Evolutionary conservation across 2,329 filamentous ascomycete species (phyloP), one percentile per base, ranked within the genome.

Genomic region (Ophiocordyceps unilateralis): DNA sequence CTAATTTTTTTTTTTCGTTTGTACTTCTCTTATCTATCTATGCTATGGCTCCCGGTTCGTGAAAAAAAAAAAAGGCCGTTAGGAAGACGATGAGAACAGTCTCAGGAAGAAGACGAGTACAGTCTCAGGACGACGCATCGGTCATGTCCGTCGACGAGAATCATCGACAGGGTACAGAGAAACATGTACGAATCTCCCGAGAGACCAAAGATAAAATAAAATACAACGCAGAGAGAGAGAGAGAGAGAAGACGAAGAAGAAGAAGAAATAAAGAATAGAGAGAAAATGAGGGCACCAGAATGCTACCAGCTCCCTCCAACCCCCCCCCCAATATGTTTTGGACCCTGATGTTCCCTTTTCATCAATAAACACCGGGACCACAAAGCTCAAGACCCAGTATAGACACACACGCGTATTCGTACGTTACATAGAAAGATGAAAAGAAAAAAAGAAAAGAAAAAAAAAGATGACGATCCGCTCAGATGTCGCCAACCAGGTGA

Each of bases 371-470:
- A 8, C 24, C 2, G 24, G 12, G 9, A 26, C 24, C 24, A n/a
- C n/a, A n/a, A 9, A 26, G 24, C 24, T 12, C 24, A 12, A 26
- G 24, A 26, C 24, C n/a, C n/a, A 30, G 8, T 11, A 30, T 9
- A 28, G n/a, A 30, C 12, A 30, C 14, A 30, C 28, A 28, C 26
- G n/a, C n/a, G n/a, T n/a, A 28, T 66, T 15, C 34, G 19, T 37
- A 20, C 34, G 19, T 37, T n/a, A 20, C 34, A 17, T 14, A 39
- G 12, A 20, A n/a, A 22, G 19, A 39, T 4, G 36, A 23, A 22
- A 15, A 22, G 4, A 22, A 23, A 23, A 22, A 4, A 17, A 15
- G n/a, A 23, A 22, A 14, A 39, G 17, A 23, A 26, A 26, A 11
- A 26, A 11, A 11, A 11, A 26, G 23, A 11, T 6, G 23, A 26